These are phyloP conservation scores for Mesotaenium endlicherianum DNA, from an alignment of 139 green algal genomes.

Conservation along the genomic window DNA sequence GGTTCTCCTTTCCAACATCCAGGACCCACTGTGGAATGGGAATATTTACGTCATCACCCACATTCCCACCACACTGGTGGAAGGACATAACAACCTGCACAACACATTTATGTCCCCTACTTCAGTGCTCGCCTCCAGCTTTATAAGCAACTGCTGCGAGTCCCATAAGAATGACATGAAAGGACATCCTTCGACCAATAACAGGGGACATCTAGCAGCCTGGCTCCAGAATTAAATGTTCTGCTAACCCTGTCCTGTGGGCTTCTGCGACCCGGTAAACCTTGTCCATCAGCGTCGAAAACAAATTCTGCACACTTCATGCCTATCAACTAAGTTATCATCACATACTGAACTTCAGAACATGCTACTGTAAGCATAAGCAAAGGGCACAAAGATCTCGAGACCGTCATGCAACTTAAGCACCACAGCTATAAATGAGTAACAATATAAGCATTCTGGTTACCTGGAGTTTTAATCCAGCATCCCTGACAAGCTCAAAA, in stretches of 20 bases:
- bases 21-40: conserved; percentile 90
- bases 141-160: no score
- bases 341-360: not conserved
- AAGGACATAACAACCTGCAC: conserved; percentile 53
- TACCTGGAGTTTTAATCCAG: conserved; percentile 61
- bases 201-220: no score
- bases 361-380: not conserved
- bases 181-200: no score
- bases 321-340: not conserved
- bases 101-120: no score
- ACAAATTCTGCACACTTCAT: not conserved
- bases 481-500: conserved; percentile 62
- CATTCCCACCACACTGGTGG: conserved; percentile 48
- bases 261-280: no score
- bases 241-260: no score
- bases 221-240: no score
- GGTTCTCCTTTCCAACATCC: conserved; percentile 76
- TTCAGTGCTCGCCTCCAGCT: no score
- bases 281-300: no score
- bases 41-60: conserved; percentile 64
- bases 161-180: no score
- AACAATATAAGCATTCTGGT: not conserved
- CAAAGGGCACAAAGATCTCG: not conserved
- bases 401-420: not conserved
- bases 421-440: not conserved